These are phyloP conservation scores for Dujonia santamariae DNA, from an alignment of 1,139 yeast genomes.

Conservation along the genomic window DNA sequence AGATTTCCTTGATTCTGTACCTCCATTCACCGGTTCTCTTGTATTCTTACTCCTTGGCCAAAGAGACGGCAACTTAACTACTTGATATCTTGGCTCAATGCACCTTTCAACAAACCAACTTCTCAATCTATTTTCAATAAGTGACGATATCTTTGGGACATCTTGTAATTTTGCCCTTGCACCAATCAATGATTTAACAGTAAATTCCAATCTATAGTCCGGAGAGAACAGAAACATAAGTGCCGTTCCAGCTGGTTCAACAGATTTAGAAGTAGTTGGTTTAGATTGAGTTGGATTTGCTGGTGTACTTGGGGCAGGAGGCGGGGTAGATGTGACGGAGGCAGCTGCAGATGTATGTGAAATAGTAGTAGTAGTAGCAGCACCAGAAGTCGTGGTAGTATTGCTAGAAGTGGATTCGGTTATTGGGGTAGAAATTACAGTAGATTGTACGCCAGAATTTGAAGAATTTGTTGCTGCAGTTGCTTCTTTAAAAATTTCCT, in stretches of 20 bases:
- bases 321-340: not conserved
- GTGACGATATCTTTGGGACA: slow-evolving; percentile 84
- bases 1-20: too few species aligned
- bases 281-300: not conserved
- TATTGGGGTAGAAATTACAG: not conserved
- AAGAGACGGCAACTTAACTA: slow-evolving; percentile 75
- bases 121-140: slow-evolving; percentile 77
- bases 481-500: slow-evolving; percentile 20
- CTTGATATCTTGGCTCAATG: slow-evolving; percentile 90
- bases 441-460: not conserved
- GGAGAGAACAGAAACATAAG: slow-evolving; percentile 88
- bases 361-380: not conserved
- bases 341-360: slow-evolving; percentile 1
- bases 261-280: not conserved
- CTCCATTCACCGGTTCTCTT: slow-evolving; percentile 30
- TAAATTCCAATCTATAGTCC: slow-evolving; percentile 83
- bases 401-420: slow-evolving; percentile 1
- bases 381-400: slow-evolving; percentile 1
- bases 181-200: slow-evolving; percentile 83
- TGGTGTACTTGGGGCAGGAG: not conserved
- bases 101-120: slow-evolving; percentile 92
- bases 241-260: slow-evolving; percentile 51
- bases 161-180: slow-evolving; percentile 90
- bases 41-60: slow-evolving; percentile 89
- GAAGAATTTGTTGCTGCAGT: not conserved